Base-by-base conservation (phyloP, 169 alveolate genomes). In the Besnoitia besnoiti region DNA sequence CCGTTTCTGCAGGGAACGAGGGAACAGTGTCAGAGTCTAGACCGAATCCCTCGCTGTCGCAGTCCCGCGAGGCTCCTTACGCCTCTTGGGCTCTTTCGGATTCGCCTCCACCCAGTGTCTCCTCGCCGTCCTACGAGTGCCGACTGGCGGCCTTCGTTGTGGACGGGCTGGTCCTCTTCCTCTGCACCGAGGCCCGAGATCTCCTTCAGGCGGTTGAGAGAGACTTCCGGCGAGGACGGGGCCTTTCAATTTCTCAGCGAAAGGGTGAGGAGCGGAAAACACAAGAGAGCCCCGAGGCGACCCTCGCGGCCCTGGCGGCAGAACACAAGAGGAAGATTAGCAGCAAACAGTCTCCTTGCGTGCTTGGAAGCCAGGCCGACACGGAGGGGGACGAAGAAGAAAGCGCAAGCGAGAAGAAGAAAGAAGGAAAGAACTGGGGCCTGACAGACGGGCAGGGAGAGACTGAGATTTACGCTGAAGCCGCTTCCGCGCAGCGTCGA, bases 111-210 rank as follows among this genome's bases (percentile, higher is more conserved):
- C 61, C 10, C 10, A 77, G 2, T 0, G 16, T 77, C 35, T 77
- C 87, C 19, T 77, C 87, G 5, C 37, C 59, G 37, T 77, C 87
- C 61, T 42, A 77, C 40, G 87, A 77, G 55, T 77, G 49, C 30
- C 87, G 87, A 30, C 87, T 77, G 55, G 87, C 87, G 21, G 87
- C 87, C 16, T 77, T 77, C 87, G 21, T 77, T 37, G 87, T 77
- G 19, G 87, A 77, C 16, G 87, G 59, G 35, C 59, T 77, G 37
- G 55, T 42, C 1, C 39, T 27, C 82, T 73, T 73, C n/a, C 47
- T 73, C 82, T 35, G 82, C 47, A 35, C 47, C 8, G 82, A 73
- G 47, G 82, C 82, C 44, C 46, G 44, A 0, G 82, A 8, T 7
- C 82, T 37, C n/a, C 39, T 67, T n/a, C 80, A 67, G 24, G 40